phyloP scores from a whole-genome alignment of 2,329 filamentous ascomycete genomes.

The Pseudogymnoascus destructans region DNA sequence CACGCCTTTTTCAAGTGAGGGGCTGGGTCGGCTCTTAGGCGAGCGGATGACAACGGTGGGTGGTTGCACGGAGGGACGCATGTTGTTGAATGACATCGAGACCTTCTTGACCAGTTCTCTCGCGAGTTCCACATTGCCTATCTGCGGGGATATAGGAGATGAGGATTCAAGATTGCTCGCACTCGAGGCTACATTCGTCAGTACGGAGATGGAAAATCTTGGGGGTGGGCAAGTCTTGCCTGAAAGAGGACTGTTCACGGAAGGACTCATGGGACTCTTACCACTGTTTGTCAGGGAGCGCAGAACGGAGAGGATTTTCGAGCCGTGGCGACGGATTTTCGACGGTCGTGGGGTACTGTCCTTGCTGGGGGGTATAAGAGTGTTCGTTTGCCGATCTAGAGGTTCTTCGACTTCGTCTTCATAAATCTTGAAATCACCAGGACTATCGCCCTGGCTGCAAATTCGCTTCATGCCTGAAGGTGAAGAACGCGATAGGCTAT shows the following conservation, averaged over 20 bases:
- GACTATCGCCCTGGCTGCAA: slow-evolving; percentile 12
- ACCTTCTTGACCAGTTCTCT: slow-evolving; percentile 24
- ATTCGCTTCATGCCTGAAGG: slow-evolving; percentile 18
- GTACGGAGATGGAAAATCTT: background rate
- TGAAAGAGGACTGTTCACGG: background rate
- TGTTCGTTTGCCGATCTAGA: background rate
- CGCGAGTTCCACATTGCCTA: slow-evolving; percentile 5
- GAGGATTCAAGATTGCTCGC: background rate
- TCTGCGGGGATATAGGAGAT: background rate
- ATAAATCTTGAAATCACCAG: slow-evolving; percentile 9
- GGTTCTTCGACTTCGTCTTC: slow-evolving; percentile 11
- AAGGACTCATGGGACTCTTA: slow-evolving; percentile 10
- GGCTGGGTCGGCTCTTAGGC: slow-evolving; percentile 29
- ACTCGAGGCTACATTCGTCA: background rate
- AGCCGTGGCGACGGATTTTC: slow-evolving; percentile 31
- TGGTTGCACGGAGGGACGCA: slow-evolving; percentile 23
- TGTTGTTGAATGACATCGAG: slow-evolving; percentile 30
- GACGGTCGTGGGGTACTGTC: slow-evolving; percentile 23
- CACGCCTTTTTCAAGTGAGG: slow-evolving; percentile 26
- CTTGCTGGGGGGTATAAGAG: slow-evolving; percentile 13
- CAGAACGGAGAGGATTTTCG: slow-evolving; percentile 31
- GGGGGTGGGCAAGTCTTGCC: background rate
- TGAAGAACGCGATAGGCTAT: background rate
- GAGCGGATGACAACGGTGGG: slow-evolving; percentile 33
- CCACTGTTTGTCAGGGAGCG: slow-evolving; percentile 32